Evolutionary conservation across 75 land plant species (phyloP).

Genomic region (Azolla pinnata): DNA sequence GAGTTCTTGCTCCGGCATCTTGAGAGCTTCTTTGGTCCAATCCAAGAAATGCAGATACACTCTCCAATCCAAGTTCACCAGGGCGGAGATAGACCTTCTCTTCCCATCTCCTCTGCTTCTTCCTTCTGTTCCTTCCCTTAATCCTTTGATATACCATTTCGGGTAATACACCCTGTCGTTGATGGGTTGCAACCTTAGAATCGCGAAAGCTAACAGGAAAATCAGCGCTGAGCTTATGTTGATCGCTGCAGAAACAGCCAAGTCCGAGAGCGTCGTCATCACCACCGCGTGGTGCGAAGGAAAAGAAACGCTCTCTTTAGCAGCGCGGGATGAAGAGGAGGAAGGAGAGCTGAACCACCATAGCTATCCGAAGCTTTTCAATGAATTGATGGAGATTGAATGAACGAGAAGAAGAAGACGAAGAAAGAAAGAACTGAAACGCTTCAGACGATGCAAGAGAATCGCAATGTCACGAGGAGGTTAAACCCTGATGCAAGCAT

Average conservation of each 20-base stretch:
- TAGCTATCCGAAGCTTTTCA: too few relatives aligned
- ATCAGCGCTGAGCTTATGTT: slow-evolving; percentile 51
- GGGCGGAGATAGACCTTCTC: slow-evolving; percentile 15
- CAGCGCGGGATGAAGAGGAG: too few relatives aligned
- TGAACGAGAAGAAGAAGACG: too few relatives aligned
- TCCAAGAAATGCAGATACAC: slow-evolving; percentile 58
- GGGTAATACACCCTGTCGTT: slow-evolving; percentile 94
- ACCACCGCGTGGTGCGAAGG: not conserved
- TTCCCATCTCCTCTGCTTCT: slow-evolving; percentile 13
- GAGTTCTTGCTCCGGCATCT: slow-evolving; percentile 67
- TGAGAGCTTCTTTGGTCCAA: slow-evolving; percentile 77
- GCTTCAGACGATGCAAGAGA: too few relatives aligned
- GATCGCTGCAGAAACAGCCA: slow-evolving; percentile 62
- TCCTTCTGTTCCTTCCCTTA: slow-evolving; percentile 5
- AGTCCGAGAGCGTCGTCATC: slow-evolving; percentile 67
- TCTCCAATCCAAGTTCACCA: slow-evolving; percentile 50
- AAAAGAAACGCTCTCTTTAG: too few relatives aligned
- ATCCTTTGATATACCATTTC: slow-evolving; percentile 77
- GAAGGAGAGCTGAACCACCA: too few relatives aligned
- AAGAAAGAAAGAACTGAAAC: too few relatives aligned
- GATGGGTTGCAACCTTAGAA: slow-evolving; percentile 73
- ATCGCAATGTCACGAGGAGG: too few relatives aligned
- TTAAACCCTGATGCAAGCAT: too few relatives aligned
- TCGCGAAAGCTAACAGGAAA: slow-evolving; percentile 71
- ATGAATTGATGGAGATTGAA: too few relatives aligned